Conservation (phyloP, 2,329 filamentous ascomycete genomes). For the Hypoxylon sp. region DNA sequence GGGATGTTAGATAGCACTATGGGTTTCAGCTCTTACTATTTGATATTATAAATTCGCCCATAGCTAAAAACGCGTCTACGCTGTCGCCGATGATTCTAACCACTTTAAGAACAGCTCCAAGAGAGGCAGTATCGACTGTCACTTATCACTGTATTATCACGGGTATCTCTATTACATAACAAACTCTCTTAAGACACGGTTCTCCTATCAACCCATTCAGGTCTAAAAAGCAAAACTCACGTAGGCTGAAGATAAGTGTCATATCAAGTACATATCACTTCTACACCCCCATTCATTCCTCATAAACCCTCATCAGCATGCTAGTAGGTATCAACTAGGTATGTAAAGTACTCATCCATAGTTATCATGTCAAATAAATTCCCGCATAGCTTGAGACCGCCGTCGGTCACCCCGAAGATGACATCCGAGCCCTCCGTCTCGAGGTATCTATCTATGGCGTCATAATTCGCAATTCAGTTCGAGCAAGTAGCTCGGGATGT, state of each 20-base stretch:
- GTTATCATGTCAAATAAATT: conserved; percentile 22
- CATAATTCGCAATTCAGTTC: conserved; percentile 1
- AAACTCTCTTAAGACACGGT: neutral
- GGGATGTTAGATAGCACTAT: no score
- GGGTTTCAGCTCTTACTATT: neutral
- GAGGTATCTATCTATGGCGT: neutral
- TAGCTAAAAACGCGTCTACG: neutral
- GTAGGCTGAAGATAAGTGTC: neutral
- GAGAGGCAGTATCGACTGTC: neutral
- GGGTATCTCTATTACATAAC: neutral
- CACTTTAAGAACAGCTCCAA: neutral
- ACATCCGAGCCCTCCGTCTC: conserved; percentile 9
- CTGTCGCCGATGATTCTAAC: neutral
- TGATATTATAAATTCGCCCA: neutral
- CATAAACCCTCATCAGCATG: conserved; percentile 9
- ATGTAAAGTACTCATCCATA: conserved; percentile 10
- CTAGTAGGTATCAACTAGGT: conserved; percentile 5
- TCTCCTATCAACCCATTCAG: conserved; percentile 1
- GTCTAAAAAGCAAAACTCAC: neutral
- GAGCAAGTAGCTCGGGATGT: conserved; percentile 1
- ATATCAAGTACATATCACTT: conserved; percentile 12
- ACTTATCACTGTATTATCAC: neutral
- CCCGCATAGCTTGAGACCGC: conserved; percentile 6
- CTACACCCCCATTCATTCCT: conserved; percentile 7
- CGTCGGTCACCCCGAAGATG: neutral